These are phyloP conservation scores for Tuber microsphaerosporum DNA, from an alignment of 495 filamentous ascomycete species.

Conservation along the genomic window DNA sequence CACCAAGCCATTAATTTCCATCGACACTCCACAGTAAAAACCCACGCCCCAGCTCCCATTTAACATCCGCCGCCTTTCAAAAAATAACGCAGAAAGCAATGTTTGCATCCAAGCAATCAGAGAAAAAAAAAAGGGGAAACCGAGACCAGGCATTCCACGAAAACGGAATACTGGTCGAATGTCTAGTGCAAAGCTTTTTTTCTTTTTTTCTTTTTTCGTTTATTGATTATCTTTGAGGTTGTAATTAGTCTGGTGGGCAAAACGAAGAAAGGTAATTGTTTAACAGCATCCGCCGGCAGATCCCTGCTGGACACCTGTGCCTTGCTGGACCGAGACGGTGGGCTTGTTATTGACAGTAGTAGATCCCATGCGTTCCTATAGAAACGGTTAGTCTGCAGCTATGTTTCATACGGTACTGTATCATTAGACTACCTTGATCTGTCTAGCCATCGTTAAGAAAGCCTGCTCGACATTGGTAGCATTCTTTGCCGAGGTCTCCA, in stretches of 20 bases:
- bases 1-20: constrained; percentile 37
- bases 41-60: constrained; percentile 15
- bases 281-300: constrained; percentile 93
- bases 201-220: not conserved
- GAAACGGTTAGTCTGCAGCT: constrained; percentile 16
- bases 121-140: constrained; percentile 34
- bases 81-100: constrained; percentile 36
- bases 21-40: not conserved
- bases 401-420: not conserved
- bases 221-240: constrained; percentile 11
- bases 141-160: constrained; percentile 34
- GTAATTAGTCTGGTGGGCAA: constrained; percentile 30
- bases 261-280: constrained; percentile 40
- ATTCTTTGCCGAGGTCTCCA: constrained; percentile 99
- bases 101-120: constrained; percentile 34
- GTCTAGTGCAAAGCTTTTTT: constrained; percentile 39
- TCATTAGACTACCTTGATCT: constrained; percentile 62
- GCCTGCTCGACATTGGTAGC: constrained; percentile 98
- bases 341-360: constrained; percentile 94
- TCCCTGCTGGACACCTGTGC: constrained; percentile 87
- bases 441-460: constrained; percentile 98
- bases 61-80: constrained; percentile 35
- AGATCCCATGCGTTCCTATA: constrained; percentile 87
- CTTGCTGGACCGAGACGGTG: constrained; percentile 87
- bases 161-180: constrained; percentile 32